Evolutionary conservation across 371 early-diverging fungal species (phyloP), one percentile per base, ranked within the genome.

Genomic region (Chytridium lagenaria): DNA sequence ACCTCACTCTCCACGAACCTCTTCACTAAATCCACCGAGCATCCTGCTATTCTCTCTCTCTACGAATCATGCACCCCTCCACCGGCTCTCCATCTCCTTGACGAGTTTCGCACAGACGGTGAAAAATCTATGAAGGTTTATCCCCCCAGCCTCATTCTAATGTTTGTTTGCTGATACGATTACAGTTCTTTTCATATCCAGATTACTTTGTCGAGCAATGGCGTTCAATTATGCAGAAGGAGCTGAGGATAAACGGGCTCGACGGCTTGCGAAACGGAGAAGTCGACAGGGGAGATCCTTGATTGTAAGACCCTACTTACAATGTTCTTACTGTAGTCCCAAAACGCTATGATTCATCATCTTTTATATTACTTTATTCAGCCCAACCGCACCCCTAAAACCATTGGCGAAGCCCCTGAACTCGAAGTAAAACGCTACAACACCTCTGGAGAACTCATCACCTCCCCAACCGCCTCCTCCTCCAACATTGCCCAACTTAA

Each of bases 161-260:
- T n/a, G n/a, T n/a, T n/a, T n/a, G n/a, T n/a, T n/a, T n/a, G n/a
- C n/a, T n/a, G n/a, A n/a, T n/a, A n/a, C n/a, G n/a, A n/a, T n/a
- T n/a, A n/a, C n/a, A n/a, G n/a, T 69, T 80, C 2, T 85, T 77
- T 71, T 82, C 86, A 34, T 79, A 85, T 67, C 86, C 86, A 19
- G 74, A 81, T 37, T 85, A 82, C 71, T 86, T 86, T 68, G 74
- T 76, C n/a, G 84, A 86, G 50, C 77, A 86, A 70, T 86, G 86
- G 86, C 79, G 72, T 39, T 16, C 31, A 7, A 16, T 77, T 52
- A 80, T 83, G 73, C 66, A 68, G 64, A 81, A 77, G 71, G 82
- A 86, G 71, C 16, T 75, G 22, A 81, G 16, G 80, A 78, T n/a
- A 77, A 74, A 67, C 77, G 72, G 69, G 69, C 63, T 44, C 31